Evolutionary conservation across 768 basidiomycete species (phyloP).

Genomic region (Termitomyces sp.): DNA sequence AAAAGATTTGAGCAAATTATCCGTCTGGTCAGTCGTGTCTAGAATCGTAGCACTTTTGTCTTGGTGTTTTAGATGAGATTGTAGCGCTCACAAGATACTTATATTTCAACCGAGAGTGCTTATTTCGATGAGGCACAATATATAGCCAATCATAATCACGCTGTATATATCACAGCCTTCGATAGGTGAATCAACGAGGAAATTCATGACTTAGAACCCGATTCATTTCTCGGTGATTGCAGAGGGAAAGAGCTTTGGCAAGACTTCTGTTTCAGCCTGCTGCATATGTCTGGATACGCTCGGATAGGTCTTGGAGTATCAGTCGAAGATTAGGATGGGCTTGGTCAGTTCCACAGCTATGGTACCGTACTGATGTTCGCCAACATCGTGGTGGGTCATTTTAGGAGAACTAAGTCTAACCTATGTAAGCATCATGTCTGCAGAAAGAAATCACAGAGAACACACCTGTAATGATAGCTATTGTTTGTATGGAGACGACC

Average conservation of each 20-base stretch:
- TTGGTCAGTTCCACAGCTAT: conserved; percentile 30
- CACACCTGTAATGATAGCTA: too few species aligned
- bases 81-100: conserved; percentile 27
- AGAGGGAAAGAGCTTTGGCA: too few species aligned
- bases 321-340: background rate
- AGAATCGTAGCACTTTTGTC: background rate
- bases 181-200: conserved; percentile 35
- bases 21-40: too few species aligned
- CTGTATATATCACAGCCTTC: conserved; percentile 8
- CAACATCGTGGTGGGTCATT: background rate
- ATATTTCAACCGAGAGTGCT: conserved; percentile 16
- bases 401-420: too few species aligned
- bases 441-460: too few species aligned
- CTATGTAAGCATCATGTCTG: too few species aligned
- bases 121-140: conserved; percentile 11
- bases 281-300: conserved; percentile 26
- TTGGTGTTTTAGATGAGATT: background rate
- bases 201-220: conserved; percentile 23
- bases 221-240: too few species aligned
- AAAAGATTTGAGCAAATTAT: too few species aligned
- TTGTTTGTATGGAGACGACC: too few species aligned
- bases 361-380: conserved; percentile 28
- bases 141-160: conserved; percentile 36
- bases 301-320: conserved; percentile 19
- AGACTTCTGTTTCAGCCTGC: conserved; percentile 20